A percentile compares a stretch with the other conserved stretches of the same genome.
phyloP scores from a whole-genome alignment of 495 filamentous ascomycete species.

The Aspergillus egyptiacus region DNA sequence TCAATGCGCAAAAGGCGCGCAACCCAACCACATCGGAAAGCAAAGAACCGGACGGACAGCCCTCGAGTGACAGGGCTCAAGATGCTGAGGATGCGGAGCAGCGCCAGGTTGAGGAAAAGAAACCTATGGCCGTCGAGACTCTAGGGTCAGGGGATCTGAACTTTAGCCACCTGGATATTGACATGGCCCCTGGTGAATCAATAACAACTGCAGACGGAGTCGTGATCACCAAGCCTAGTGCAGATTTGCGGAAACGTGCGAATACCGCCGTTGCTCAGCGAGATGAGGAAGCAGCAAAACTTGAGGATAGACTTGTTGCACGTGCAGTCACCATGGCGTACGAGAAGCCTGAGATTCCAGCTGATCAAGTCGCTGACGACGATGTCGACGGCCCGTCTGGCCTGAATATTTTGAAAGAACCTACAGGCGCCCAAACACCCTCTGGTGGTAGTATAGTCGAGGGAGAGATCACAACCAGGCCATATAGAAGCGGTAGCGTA shows the following conservation, averaged over 20 bases:
- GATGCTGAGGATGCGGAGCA: constrained; percentile 19
- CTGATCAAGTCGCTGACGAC: constrained; percentile 27
- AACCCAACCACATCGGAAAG: constrained; percentile 23
- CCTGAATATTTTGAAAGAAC: constrained; percentile 30
- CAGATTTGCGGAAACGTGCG: constrained; percentile 31
- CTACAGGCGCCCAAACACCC: constrained; percentile 53
- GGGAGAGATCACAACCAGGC: constrained; percentile 49
- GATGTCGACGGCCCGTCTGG: constrained; percentile 29
- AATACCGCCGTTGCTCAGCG: constrained; percentile 34
- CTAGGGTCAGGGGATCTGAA: constrained; percentile 84
- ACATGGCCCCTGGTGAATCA: constrained; percentile 33
- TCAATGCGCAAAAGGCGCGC: constrained; percentile 53
- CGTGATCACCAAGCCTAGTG: constrained; percentile 36
- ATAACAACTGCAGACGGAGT: constrained; percentile 35
- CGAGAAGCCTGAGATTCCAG: constrained; percentile 38
- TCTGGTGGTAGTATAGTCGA: constrained; percentile 64
- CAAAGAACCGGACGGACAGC: constrained; percentile 22
- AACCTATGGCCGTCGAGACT: constrained; percentile 79
- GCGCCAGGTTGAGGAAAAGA: constrained; percentile 42
- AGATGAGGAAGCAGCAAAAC: constrained; percentile 49
- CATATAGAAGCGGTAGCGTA: constrained; percentile 73
- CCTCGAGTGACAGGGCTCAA: constrained; percentile 20
- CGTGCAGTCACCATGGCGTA: constrained; percentile 59
- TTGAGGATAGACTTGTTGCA: constrained; percentile 53
- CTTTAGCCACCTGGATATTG: constrained; percentile 65